Evolutionary conservation across 202 grass and related monocot genomes (phyloP).

Genomic region (Eragrostis tef): DNA sequence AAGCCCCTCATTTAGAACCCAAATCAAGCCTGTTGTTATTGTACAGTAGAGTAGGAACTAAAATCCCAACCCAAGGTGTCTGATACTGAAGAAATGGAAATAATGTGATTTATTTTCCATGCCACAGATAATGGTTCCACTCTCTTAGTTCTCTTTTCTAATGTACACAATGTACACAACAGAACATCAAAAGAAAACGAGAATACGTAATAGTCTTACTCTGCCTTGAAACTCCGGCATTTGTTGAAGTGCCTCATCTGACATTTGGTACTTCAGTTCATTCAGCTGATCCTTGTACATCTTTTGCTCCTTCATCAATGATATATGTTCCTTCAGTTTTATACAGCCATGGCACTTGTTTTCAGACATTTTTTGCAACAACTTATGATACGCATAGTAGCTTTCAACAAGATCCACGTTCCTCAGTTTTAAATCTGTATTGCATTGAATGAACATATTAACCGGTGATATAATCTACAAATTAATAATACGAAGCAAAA

Average conservation of each 20-base stretch:
- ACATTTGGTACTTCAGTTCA: slow-evolving; percentile 86
- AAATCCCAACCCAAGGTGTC: slow-evolving; percentile 22
- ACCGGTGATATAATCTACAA: slow-evolving; percentile 10
- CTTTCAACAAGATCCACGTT: slow-evolving; percentile 67
- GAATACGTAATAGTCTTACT: slow-evolving; percentile 51
- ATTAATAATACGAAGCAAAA: background rate
- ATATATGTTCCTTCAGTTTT: slow-evolving; percentile 90
- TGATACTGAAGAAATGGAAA: slow-evolving; percentile 1
- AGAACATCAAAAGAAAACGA: slow-evolving; percentile 10
- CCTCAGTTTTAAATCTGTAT: slow-evolving; percentile 86
- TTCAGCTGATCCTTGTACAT: slow-evolving; percentile 72
- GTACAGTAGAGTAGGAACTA: background rate
- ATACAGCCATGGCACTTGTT: slow-evolving; percentile 97
- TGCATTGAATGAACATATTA: slow-evolving; percentile 37
- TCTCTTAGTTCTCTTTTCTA: background rate
- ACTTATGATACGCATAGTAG: slow-evolving; percentile 62
- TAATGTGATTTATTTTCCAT: background rate
- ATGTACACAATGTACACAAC: background rate
- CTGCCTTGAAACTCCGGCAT: slow-evolving; percentile 99
- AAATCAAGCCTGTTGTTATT: slow-evolving; percentile 2
- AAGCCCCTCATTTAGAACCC: slow-evolving; percentile 9
- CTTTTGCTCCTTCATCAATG: slow-evolving; percentile 74
- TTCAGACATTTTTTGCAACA: slow-evolving; percentile 71
- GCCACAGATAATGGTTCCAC: background rate
- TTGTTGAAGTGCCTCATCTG: slow-evolving; percentile 95